Conservation (phyloP, 2,329 filamentous ascomycete genomes). For the Chaetomiaceae sp. region DNA sequence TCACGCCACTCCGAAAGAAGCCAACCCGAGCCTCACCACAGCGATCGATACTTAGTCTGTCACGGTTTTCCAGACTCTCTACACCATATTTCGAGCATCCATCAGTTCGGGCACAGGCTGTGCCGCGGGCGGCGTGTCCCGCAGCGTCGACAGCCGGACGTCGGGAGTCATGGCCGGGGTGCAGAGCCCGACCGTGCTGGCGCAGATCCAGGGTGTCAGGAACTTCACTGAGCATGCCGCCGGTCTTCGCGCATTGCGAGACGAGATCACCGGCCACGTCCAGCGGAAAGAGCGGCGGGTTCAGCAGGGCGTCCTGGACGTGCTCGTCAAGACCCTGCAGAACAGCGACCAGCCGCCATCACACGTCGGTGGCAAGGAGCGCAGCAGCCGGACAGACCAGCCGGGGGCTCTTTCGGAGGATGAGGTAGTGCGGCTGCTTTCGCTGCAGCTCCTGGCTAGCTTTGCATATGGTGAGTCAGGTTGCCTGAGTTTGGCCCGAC, state of each 20-base stretch:
- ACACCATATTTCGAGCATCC: too few relatives aligned
- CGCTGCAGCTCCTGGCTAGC: constrained; percentile 77
- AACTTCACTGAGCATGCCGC: constrained; percentile 47
- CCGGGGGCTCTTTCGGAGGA: constrained; percentile 47
- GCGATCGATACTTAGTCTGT: too few relatives aligned
- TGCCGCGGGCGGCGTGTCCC: not conserved
- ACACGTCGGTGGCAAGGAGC: constrained; percentile 37
- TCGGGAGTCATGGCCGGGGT: constrained; percentile 46
- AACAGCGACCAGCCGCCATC: constrained; percentile 27
- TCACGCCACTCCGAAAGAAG: too few relatives aligned
- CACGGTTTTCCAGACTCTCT: too few relatives aligned
- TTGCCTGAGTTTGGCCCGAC: not conserved
- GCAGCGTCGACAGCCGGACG: not conserved
- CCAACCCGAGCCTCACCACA: too few relatives aligned
- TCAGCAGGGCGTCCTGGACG: constrained; percentile 59
- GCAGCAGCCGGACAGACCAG: constrained; percentile 27
- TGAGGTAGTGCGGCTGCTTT: constrained; percentile 66
- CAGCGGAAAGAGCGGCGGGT: constrained; percentile 81
- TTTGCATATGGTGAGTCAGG: constrained; percentile 66
- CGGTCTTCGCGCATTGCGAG: constrained; percentile 71
- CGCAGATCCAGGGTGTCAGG: constrained; percentile 51
- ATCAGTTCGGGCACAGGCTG: too few relatives aligned
- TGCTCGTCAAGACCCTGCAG: constrained; percentile 44
- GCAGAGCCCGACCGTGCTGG: constrained; percentile 47
- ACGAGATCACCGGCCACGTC: constrained; percentile 81